Conservation (phyloP, 75 land plant genomes). For the Larix kaempferi region DNA sequence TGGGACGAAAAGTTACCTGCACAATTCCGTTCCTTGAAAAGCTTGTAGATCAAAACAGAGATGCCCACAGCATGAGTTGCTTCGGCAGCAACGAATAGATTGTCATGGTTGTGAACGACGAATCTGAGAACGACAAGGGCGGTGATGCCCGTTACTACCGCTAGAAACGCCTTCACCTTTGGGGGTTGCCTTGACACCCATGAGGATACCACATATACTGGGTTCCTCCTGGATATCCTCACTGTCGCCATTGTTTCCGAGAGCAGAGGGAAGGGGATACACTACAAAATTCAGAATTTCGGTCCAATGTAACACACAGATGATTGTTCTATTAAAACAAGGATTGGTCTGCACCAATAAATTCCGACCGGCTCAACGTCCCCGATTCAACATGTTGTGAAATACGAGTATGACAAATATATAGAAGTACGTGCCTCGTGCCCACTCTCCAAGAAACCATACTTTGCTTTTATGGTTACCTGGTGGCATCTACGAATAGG, state of each 20-base stretch:
- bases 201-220: conserved; percentile 39
- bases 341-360: too few relatives aligned
- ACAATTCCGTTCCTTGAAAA: conserved; percentile 82
- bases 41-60: conserved; percentile 83
- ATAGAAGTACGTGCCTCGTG: too few relatives aligned
- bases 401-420: too few relatives aligned
- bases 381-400: too few relatives aligned
- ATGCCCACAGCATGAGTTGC: conserved; percentile 86
- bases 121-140: conserved; percentile 64
- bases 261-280: too few relatives aligned
- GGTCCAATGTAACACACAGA: too few relatives aligned
- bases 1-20: conserved; percentile 45
- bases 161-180: conserved; percentile 83
- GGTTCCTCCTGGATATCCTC: conserved; percentile 34
- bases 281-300: too few relatives aligned
- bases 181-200: conserved; percentile 60
- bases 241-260: neutral
- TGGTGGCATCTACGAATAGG: too few relatives aligned
- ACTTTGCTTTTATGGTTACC: too few relatives aligned
- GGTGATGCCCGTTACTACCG: conserved; percentile 67
- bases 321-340: too few relatives aligned
- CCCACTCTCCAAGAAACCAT: too few relatives aligned
- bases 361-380: too few relatives aligned
- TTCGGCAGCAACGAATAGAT: conserved; percentile 93
- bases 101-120: conserved; percentile 87